A percentile compares a stretch with the other conserved stretches of the same genome.
Evolutionary conservation across 2,329 filamentous ascomycete species (phyloP).

Genomic region (Passalora sequoiae): DNA sequence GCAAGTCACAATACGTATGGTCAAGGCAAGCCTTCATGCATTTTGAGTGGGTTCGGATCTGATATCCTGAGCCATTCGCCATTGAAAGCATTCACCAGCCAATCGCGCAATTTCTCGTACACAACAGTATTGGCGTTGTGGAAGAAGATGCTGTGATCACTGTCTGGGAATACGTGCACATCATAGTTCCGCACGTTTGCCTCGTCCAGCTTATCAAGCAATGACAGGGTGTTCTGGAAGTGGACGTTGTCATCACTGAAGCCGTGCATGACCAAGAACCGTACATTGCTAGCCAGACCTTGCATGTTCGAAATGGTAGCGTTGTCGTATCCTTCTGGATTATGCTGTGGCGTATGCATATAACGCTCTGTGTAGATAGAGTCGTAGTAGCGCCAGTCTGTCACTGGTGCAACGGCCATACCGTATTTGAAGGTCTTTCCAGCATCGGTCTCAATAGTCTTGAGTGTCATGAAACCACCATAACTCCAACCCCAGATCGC

Average conservation of each 20-base stretch:
- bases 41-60: slow-evolving; percentile 44
- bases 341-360: slow-evolving; percentile 90
- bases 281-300: slow-evolving; percentile 68
- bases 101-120: slow-evolving; percentile 81
- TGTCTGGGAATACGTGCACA: slow-evolving; percentile 93
- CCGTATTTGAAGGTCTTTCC: slow-evolving; percentile 91
- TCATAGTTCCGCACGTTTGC: slow-evolving; percentile 87
- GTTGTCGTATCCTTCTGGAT: slow-evolving; percentile 68
- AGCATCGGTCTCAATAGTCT: slow-evolving; percentile 86
- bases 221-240: slow-evolving; percentile 83
- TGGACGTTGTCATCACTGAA: slow-evolving; percentile 97
- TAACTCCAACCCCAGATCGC: slow-evolving; percentile 99
- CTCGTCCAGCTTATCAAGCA: slow-evolving; percentile 82
- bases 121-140: slow-evolving; percentile 89
- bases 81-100: slow-evolving; percentile 96
- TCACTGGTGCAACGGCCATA: slow-evolving; percentile 98
- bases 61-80: slow-evolving; percentile 75
- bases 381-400: slow-evolving; percentile 94
- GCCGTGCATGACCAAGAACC: slow-evolving; percentile 94
- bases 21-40: slow-evolving; percentile 8
- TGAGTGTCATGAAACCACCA: slow-evolving; percentile 90
- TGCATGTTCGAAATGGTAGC: slow-evolving; percentile 69
- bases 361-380: slow-evolving; percentile 93
- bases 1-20: too few relatives aligned
- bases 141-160: slow-evolving; percentile 90